These are phyloP conservation scores for Aspergillus panamensis DNA, from an alignment of 495 filamentous ascomycete species.

Conservation along the genomic window DNA sequence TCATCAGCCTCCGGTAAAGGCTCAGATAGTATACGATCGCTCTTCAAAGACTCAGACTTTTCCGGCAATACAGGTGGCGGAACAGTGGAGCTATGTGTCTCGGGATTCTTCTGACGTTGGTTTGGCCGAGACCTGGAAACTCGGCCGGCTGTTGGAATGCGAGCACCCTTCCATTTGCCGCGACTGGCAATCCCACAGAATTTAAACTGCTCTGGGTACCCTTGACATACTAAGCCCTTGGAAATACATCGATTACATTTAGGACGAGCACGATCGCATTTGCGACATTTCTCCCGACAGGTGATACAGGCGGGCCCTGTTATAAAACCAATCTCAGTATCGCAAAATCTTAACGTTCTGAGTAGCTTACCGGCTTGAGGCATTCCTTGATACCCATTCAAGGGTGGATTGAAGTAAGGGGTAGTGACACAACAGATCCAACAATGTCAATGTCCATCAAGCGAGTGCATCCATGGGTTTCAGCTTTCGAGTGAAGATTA, in stretches of 20 bases:
- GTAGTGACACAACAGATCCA: no score
- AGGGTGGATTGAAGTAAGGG: not conserved
- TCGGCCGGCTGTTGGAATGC: constrained; percentile 12
- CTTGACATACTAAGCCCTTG: constrained; percentile 32
- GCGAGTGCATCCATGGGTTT: no score
- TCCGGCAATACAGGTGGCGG: not conserved
- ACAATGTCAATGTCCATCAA: no score
- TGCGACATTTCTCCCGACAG: constrained; percentile 34
- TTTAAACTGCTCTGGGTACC: constrained; percentile 41
- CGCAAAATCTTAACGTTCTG: not conserved
- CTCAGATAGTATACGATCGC: not conserved
- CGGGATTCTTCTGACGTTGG: not conserved
- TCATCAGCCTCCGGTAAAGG: not conserved
- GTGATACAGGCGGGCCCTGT: constrained; percentile 32
- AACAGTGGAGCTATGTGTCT: not conserved
- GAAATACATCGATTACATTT: constrained; percentile 28
- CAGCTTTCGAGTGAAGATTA: no score
- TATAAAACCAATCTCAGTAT: not conserved
- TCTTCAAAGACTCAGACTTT: constrained; percentile 5
- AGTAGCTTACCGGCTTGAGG: constrained; percentile 13
- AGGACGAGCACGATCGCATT: constrained; percentile 30
- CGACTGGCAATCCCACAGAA: constrained; percentile 40
- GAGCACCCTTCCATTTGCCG: constrained; percentile 36
- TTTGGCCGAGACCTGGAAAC: not conserved
- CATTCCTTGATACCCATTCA: constrained; percentile 1